Conservation (phyloP, 2,329 filamentous ascomycete species). For the Alternaria solani region DNA sequence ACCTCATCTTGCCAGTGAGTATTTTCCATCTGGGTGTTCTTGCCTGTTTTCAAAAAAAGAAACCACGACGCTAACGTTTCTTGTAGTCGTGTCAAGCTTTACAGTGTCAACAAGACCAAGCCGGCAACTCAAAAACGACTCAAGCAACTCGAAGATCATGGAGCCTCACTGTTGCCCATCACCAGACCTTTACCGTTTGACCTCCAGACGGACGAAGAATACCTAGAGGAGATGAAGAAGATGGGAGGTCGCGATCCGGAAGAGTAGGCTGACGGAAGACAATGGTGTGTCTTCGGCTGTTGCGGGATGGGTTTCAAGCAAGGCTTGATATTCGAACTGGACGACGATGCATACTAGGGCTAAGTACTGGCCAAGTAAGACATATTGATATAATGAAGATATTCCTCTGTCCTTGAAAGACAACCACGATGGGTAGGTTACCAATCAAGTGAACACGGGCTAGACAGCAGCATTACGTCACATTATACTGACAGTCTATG, state of each 20-base stretch:
- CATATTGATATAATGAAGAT: neutral
- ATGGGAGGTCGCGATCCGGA: conserved; percentile 54
- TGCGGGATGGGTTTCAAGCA: neutral
- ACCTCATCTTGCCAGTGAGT: conserved; percentile 66
- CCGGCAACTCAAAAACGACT: conserved; percentile 60
- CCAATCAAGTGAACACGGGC: neutral
- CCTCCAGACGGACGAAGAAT: conserved; percentile 60
- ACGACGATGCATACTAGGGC: neutral
- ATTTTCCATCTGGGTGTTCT: neutral
- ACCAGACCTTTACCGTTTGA: conserved; percentile 63
- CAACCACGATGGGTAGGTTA: neutral
- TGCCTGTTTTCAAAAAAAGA: no score
- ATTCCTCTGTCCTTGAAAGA: neutral
- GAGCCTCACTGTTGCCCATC: conserved; percentile 60
- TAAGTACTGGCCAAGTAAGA: neutral
- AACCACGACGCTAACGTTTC: neutral
- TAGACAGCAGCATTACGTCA: neutral
- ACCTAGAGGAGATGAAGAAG: conserved; percentile 53
- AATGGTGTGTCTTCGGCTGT: no score
- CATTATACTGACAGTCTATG: neutral
- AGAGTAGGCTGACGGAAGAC: conserved; percentile 38
- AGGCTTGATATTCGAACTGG: no score
- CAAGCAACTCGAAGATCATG: conserved; percentile 60
- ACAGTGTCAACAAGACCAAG: conserved; percentile 66
- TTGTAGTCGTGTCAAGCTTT: conserved; percentile 55